Evolutionary conservation across 179 eudicot genomes (phyloP).

Genomic region (Dionaea muscipula): DNA sequence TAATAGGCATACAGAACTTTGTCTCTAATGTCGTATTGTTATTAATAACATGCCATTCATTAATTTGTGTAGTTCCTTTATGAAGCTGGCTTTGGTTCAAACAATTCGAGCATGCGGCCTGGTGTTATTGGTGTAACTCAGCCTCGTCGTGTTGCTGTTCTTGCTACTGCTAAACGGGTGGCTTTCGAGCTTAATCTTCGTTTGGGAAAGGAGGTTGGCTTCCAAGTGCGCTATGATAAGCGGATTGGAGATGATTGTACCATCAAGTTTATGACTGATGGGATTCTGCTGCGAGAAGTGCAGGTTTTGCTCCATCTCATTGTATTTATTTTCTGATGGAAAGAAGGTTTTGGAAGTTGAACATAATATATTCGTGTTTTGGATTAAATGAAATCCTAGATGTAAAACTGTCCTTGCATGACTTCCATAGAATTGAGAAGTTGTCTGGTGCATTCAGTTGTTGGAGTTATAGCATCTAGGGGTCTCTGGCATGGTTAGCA

Average conservation of each 20-base stretch:
- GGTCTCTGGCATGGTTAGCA: no score
- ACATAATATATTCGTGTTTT: no score
- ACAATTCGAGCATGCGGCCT: conserved; percentile 23
- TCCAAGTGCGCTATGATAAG: conserved; percentile 86
- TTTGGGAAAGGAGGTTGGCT: conserved; percentile 85
- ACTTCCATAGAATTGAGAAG: no score
- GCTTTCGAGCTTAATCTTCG: conserved; percentile 75
- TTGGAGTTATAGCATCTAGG: no score
- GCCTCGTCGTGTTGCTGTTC: conserved; percentile 93
- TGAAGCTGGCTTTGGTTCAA: conserved; percentile 87
- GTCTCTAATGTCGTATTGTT: not conserved
- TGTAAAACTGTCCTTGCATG: no score
- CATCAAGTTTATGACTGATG: conserved; percentile 97
- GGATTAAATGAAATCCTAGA: no score
- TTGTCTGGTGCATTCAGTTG: no score
- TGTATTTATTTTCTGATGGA: no score
- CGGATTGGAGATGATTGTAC: conserved; percentile 56
- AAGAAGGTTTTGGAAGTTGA: no score
- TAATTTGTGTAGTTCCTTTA: conserved; percentile 54
- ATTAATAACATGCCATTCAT: not conserved
- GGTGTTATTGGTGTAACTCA: conserved; percentile 93
- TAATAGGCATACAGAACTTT: not conserved
- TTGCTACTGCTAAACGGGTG: conserved; percentile 85
- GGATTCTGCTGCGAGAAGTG: conserved; percentile 81
- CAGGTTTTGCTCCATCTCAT: conserved; percentile 41